Evolutionary conservation across 2,329 filamentous ascomycete genomes (phyloP).

Genomic region (Daldinia eschscholtzii): DNA sequence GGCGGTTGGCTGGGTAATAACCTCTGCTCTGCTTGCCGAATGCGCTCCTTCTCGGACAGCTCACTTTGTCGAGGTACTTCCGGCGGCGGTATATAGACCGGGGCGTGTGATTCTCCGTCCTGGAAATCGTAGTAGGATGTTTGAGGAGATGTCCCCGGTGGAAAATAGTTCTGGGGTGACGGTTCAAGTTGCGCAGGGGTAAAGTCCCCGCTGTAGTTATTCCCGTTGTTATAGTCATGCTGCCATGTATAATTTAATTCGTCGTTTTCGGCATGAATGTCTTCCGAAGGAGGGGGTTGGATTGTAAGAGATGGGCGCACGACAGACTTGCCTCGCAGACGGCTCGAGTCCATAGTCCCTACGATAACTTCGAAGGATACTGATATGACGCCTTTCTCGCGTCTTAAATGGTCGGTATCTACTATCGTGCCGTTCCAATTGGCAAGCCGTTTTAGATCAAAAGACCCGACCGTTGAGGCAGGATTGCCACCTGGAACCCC

Average conservation of each 20-base stretch:
- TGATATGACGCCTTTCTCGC: slow-evolving; percentile 92
- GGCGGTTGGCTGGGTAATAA: slow-evolving; percentile 86
- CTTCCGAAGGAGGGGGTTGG: slow-evolving; percentile 43
- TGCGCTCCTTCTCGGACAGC: slow-evolving; percentile 84
- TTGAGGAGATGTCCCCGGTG: slow-evolving; percentile 47
- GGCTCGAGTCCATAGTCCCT: slow-evolving; percentile 80
- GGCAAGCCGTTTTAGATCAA: slow-evolving; percentile 61
- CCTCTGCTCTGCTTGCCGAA: slow-evolving; percentile 81
- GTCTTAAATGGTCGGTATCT: slow-evolving; percentile 86
- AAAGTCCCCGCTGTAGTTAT: slow-evolving; percentile 46
- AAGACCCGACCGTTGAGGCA: slow-evolving; percentile 50
- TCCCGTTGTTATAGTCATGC: slow-evolving; percentile 49
- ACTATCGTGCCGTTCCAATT: slow-evolving; percentile 78
- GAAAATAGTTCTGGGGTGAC: slow-evolving; percentile 47
- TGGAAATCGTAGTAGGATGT: slow-evolving; percentile 54
- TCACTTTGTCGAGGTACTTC: slow-evolving; percentile 69
- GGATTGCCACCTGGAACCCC: slow-evolving; percentile 52
- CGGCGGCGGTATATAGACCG: slow-evolving; percentile 71
- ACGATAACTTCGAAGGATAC: slow-evolving; percentile 89
- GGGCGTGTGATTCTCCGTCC: slow-evolving; percentile 53
- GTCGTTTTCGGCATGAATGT: slow-evolving; percentile 37
- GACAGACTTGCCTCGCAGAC: slow-evolving; percentile 49
- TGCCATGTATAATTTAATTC: slow-evolving; percentile 51
- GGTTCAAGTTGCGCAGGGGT: slow-evolving; percentile 38
- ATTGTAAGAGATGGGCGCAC: slow-evolving; percentile 43